Conservation (phyloP, 176 grass and related monocot species). For the Hsuehochloa calcarea region DNA sequence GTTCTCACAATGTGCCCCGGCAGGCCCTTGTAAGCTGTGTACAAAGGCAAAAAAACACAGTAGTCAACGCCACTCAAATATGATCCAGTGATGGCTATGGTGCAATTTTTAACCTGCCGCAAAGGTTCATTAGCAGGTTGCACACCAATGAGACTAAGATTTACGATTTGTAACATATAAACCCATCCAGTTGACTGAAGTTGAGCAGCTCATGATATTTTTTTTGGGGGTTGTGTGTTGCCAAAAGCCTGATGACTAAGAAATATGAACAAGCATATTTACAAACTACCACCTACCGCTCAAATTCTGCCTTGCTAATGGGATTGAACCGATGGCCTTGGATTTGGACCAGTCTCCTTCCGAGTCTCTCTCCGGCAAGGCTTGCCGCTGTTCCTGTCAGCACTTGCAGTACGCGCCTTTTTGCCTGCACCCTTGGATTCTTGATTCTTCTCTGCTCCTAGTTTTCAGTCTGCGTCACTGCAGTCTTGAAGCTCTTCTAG, state of each 20-base stretch:
- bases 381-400: constrained; percentile 25
- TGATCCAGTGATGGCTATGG: not conserved
- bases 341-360: constrained; percentile 29
- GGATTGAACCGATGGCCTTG: constrained; percentile 6
- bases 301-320: constrained; percentile 2
- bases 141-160: not conserved
- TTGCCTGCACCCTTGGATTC: constrained; percentile 27
- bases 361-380: constrained; percentile 15
- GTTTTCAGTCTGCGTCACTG: constrained; percentile 7
- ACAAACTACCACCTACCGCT: constrained; percentile 40
- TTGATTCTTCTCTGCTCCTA: constrained; percentile 23
- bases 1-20: too few species aligned
- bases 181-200: constrained; percentile 8
- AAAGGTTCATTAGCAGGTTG: not conserved
- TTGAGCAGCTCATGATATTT: constrained; percentile 7
- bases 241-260: constrained; percentile 30
- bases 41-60: not conserved
- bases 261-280: constrained; percentile 43
- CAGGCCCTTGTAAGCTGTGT: not conserved
- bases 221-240: too few species aligned
- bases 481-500: constrained; percentile 49
- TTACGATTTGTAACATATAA: not conserved
- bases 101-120: not conserved
- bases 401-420: not conserved
- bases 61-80: not conserved